Evolutionary conservation across 305 asterid genomes (phyloP), one percentile per base, ranked within the genome.

Genomic region (Stenogyne calaminthoides): DNA sequence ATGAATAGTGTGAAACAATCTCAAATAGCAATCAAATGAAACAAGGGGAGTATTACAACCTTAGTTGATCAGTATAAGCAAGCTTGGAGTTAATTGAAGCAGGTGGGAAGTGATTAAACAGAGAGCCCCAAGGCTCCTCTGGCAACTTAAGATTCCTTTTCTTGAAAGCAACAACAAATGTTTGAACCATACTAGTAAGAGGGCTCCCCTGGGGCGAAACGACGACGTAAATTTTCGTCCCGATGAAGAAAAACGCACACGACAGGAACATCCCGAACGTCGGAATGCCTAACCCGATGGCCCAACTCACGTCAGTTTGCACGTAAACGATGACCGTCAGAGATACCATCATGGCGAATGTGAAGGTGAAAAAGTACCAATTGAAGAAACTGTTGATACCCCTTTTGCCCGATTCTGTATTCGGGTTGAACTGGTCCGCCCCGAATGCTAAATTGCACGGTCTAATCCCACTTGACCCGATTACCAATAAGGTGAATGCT

Each of bases 381-480:
- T 85, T 90, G 84, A 90, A 90, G 84, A 90, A 90, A 34, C 92
- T 88, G 14, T 80, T 81, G 69, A 85, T 84, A 10, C 92, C 89
- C 76, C 76, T 70, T 55, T 80, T 80, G 6, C 96, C 96, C 0
- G 91, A 81, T 0, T 86, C 88, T 5, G 89, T 80, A 4, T 82
- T 84, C 66, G 96, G 94, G 69, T 90, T 82, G 75, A 90, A 90
- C 67, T 90, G 96, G 58, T 90, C 96, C 0, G 92, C 96, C 0
- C 96, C 96, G 40, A 90, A 90, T 2, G 96, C 94, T 9, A 90
- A 69, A 44, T 86, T 90, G 54, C 96, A 90, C 1, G 94, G 94
- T 76, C 96, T 76, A 14, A 90, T 90, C 37, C 96, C 96, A 11
- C 94, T 85, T 1, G 96, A 89, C 3, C 96, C 94, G 44, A 84